A percentile compares a stretch with the other conserved stretches of the same genome.
phyloP scores from a whole-genome alignment of 768 basidiomycete genomes.

The Mycena metata region DNA sequence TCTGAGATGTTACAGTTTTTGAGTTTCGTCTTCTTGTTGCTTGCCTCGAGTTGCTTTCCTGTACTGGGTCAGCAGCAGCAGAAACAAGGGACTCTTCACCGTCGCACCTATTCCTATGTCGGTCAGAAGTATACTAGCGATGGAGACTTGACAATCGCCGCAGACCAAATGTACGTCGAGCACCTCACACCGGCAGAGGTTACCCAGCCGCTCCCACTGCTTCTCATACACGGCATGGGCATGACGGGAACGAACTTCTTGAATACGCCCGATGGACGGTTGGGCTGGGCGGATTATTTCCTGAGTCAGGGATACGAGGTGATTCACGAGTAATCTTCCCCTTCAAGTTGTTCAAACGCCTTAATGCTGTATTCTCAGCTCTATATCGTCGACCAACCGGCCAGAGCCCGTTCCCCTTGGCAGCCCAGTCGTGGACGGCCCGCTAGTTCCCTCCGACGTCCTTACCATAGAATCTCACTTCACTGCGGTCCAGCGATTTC shows the following conservation, averaged over 20 bases:
- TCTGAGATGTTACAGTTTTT: too few relatives aligned
- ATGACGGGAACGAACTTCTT: slow-evolving; percentile 68
- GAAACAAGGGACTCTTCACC: slow-evolving; percentile 55
- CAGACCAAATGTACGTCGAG: slow-evolving; percentile 67
- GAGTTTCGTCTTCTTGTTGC: background rate
- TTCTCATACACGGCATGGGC: slow-evolving; percentile 65
- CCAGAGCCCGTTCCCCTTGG: slow-evolving; percentile 54
- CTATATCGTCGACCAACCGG: slow-evolving; percentile 56
- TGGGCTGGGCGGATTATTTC: slow-evolving; percentile 72
- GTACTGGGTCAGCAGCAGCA: slow-evolving; percentile 6
- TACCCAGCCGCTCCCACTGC: slow-evolving; percentile 56
- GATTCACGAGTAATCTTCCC: background rate
- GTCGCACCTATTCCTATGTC: slow-evolving; percentile 62
- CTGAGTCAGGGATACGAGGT: slow-evolving; percentile 66
- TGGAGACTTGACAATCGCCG: slow-evolving; percentile 53
- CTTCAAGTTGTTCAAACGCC: background rate
- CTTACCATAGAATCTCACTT: slow-evolving; percentile 47
- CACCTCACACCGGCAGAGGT: slow-evolving; percentile 58
- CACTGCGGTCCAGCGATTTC: slow-evolving; percentile 49
- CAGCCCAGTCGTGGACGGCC: slow-evolving; percentile 49
- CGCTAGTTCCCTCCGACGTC: slow-evolving; percentile 37
- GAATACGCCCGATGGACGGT: slow-evolving; percentile 66
- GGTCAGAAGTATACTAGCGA: slow-evolving; percentile 56
- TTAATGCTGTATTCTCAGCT: slow-evolving; percentile 43
- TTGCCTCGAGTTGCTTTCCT: background rate